phyloP scores from a whole-genome alignment of 805 yeast genomes.

The Yamadazyma sp. region DNA sequence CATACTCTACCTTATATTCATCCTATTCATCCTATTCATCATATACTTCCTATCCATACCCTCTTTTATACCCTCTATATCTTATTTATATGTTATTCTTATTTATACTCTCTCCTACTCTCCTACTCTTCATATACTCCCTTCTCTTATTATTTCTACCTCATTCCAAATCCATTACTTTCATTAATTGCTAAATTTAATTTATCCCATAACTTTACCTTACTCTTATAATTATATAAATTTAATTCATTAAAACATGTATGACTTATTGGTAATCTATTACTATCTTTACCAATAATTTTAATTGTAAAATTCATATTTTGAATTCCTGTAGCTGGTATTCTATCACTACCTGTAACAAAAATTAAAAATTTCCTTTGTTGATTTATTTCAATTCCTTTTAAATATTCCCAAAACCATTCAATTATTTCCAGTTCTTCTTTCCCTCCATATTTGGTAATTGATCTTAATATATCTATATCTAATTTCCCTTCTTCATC shows the following conservation, averaged over 20 bases:
- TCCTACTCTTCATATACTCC: no score
- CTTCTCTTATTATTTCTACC: no score
- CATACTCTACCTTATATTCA: no score
- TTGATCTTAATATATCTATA: slow-evolving; percentile 58
- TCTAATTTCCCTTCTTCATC: slow-evolving; percentile 66
- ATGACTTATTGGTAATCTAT: slow-evolving; percentile 78
- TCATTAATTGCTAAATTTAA: slow-evolving; percentile 68
- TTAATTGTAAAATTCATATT: slow-evolving; percentile 52
- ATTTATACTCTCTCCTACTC: no score
- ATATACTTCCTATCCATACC: no score
- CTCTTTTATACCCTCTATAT: no score
- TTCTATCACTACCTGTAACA: slow-evolving; percentile 85
- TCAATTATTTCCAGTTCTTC: slow-evolving; percentile 31
- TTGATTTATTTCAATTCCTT: slow-evolving; percentile 36
- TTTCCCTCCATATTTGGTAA: slow-evolving; percentile 58
- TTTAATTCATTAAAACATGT: slow-evolving; percentile 93
- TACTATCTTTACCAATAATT: slow-evolving; percentile 52
- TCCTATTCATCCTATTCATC: no score
- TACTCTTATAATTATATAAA: slow-evolving; percentile 59
- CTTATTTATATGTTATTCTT: no score
- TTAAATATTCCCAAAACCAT: slow-evolving; percentile 90
- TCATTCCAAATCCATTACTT: slow-evolving; percentile 84
- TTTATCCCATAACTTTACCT: slow-evolving; percentile 55
- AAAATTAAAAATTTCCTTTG: slow-evolving; percentile 70
- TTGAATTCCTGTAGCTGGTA: slow-evolving; percentile 90